Percentiles rank a stretch among this genome's conserved stretches.
Conservation (phyloP, 371 early-diverging fungal species). For the Gilbertella persicaria region DNA sequence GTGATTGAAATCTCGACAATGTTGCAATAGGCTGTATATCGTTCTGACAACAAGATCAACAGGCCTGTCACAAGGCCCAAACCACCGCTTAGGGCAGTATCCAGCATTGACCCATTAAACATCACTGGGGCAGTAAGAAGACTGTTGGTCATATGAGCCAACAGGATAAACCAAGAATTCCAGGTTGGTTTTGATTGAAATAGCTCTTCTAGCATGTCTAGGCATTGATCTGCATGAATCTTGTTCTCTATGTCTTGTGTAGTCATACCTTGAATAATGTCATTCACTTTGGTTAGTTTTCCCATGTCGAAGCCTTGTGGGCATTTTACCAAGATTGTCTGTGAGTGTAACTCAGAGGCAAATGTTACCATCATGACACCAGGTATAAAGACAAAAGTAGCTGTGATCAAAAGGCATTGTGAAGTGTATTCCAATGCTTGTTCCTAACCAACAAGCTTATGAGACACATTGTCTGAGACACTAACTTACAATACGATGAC, state of each 20-base stretch:
- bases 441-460: conserved; percentile 30
- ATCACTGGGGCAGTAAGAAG: conserved; percentile 62
- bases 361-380: conserved; percentile 60
- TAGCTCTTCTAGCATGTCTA: conserved; percentile 36
- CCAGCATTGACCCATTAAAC: conserved; percentile 57
- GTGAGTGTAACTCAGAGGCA: conserved; percentile 33
- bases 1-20: conserved; percentile 50
- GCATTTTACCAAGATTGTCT: conserved; percentile 59
- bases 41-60: conserved; percentile 58
- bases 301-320: conserved; percentile 64
- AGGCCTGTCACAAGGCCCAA: conserved; percentile 58
- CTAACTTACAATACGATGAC: conserved; percentile 62
- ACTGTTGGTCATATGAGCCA: conserved; percentile 54
- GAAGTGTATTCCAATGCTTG: conserved; percentile 56
- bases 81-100: conserved; percentile 52
- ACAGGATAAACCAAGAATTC: conserved; percentile 46
- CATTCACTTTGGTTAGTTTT: conserved; percentile 51
- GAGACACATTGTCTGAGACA: too few species aligned
- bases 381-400: conserved; percentile 59
- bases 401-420: conserved; percentile 47
- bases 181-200: conserved; percentile 47
- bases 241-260: conserved; percentile 21
- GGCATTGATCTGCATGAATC: neutral
- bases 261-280: conserved; percentile 50
- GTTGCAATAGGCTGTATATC: conserved; percentile 56